phyloP scores from a whole-genome alignment of 768 basidiomycete species.

The Amanita pallidorosea region DNA sequence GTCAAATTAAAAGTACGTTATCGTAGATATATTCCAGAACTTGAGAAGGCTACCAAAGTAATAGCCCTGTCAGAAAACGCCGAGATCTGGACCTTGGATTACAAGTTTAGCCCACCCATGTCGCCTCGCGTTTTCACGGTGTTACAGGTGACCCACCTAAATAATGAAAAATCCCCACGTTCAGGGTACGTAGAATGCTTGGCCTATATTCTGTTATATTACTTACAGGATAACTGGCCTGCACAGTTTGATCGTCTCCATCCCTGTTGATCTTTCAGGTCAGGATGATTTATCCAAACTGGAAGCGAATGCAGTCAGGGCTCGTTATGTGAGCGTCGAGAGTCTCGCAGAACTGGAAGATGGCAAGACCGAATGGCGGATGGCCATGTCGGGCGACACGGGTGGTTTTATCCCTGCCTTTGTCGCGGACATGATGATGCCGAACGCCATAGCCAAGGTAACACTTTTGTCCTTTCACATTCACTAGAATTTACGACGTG shows the following conservation, averaged over 20 bases:
- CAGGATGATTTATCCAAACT: constrained; percentile 47
- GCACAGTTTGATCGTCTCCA: constrained; percentile 41
- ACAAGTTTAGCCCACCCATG: constrained; percentile 60
- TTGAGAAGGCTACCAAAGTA: constrained; percentile 53
- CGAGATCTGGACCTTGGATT: constrained; percentile 61
- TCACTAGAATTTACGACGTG: neutral
- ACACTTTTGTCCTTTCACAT: constrained; percentile 7
- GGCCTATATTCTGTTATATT: constrained; percentile 14
- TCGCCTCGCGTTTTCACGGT: constrained; percentile 72
- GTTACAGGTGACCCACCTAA: constrained; percentile 49
- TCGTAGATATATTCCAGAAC: constrained; percentile 53
- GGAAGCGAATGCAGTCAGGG: constrained; percentile 55
- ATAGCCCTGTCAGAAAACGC: constrained; percentile 55
- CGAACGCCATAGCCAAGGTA: constrained; percentile 54
- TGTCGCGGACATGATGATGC: constrained; percentile 49
- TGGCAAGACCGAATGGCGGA: constrained; percentile 65
- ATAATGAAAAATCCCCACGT: constrained; percentile 32
- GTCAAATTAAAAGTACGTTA: neutral
- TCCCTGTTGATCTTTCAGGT: constrained; percentile 56
- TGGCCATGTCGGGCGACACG: constrained; percentile 68
- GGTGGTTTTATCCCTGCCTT: constrained; percentile 62
- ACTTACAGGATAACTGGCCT: neutral
- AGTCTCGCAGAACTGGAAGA: constrained; percentile 48
- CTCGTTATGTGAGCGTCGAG: constrained; percentile 64
- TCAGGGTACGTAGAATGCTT: constrained; percentile 38